Evolutionary conservation across 345 rosid species (phyloP).

Genomic region (Rhodomyrtus tomentosa): DNA sequence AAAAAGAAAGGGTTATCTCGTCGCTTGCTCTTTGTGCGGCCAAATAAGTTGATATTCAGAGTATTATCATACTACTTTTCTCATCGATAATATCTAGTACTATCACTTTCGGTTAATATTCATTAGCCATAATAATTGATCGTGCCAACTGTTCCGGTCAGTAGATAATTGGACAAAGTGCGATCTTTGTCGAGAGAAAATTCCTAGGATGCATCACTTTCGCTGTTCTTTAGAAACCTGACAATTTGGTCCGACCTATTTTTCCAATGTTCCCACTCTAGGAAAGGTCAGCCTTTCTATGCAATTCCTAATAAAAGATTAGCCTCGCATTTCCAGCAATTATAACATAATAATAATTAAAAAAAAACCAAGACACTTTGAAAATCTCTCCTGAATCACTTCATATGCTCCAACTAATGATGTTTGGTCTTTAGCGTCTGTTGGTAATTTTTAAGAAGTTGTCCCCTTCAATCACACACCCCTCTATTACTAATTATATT

Average conservation of each 20-base stretch:
- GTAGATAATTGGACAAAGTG: background rate
- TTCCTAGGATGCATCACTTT: background rate
- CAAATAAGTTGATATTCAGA: background rate
- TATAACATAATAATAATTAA: background rate
- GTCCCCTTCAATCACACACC: background rate
- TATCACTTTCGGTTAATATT: background rate
- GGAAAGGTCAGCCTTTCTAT: background rate
- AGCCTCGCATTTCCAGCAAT: background rate
- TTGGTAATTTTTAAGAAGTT: background rate
- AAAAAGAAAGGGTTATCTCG: background rate
- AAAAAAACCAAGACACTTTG: background rate
- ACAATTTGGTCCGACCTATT: background rate
- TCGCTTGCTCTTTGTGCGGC: background rate
- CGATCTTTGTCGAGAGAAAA: background rate
- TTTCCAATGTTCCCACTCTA: background rate
- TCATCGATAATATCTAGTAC: background rate
- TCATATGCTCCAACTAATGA: background rate
- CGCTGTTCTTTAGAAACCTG: background rate
- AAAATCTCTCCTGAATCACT: background rate
- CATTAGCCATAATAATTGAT: background rate
- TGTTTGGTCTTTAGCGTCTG: background rate
- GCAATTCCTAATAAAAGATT: background rate
- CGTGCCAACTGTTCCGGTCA: background rate
- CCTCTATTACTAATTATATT: background rate
- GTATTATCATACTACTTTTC: background rate